Evolutionary conservation across 2,329 filamentous ascomycete species (phyloP).

Genomic region (Fusarium pseudoanthophilum): DNA sequence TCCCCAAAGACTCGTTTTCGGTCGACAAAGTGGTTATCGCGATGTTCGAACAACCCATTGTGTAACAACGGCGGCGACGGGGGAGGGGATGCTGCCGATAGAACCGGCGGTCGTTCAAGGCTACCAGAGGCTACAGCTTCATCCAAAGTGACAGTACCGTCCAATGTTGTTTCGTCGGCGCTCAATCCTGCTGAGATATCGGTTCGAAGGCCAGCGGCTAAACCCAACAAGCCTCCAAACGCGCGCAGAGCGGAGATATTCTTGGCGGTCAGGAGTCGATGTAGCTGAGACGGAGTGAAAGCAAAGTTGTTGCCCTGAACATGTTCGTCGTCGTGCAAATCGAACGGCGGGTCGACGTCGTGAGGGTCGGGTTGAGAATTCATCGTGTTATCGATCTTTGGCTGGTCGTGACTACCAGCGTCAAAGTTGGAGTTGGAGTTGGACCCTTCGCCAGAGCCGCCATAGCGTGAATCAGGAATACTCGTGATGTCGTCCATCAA

Average conservation of each 20-base stretch:
- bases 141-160: slow-evolving; percentile 59
- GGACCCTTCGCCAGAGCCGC: slow-evolving; percentile 33
- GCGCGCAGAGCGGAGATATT: slow-evolving; percentile 60
- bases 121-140: slow-evolving; percentile 58
- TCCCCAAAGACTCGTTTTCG: slow-evolving; percentile 76
- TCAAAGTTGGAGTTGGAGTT: slow-evolving; percentile 20
- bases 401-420: slow-evolving; percentile 16
- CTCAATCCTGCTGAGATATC: slow-evolving; percentile 60
- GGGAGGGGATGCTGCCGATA: slow-evolving; percentile 35
- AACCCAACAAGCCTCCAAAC: slow-evolving; percentile 64
- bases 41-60: slow-evolving; percentile 47
- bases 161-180: slow-evolving; percentile 59
- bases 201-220: slow-evolving; percentile 62
- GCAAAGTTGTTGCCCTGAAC: slow-evolving; percentile 59
- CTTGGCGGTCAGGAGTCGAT: slow-evolving; percentile 63
- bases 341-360: slow-evolving; percentile 26
- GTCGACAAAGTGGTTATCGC: slow-evolving; percentile 56
- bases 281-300: slow-evolving; percentile 64
- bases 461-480: slow-evolving; percentile 34
- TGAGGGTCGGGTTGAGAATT: slow-evolving; percentile 9
- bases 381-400: slow-evolving; percentile 14
- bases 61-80: slow-evolving; percentile 36
- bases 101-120: slow-evolving; percentile 44
- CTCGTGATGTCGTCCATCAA: slow-evolving; percentile 48
- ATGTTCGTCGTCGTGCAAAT: slow-evolving; percentile 45